phyloP scores from a whole-genome alignment of 208 protist species.

The Leishmania guyanensis region DNA sequence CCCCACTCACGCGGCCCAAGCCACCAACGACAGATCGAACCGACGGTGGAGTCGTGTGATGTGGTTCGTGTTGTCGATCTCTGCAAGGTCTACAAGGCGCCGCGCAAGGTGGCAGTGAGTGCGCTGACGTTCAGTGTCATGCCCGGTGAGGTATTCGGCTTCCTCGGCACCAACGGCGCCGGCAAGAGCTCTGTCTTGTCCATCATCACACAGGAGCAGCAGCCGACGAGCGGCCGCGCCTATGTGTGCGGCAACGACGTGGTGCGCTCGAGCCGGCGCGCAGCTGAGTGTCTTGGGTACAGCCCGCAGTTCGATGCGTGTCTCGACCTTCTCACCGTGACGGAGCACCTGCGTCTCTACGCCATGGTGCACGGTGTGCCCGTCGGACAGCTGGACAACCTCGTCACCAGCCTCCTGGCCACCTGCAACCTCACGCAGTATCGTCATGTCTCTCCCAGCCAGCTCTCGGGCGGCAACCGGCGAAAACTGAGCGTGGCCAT shows the following conservation, averaged over 20 bases:
- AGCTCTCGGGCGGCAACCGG: slow-evolving; percentile 75
- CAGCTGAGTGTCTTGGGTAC: slow-evolving; percentile 86
- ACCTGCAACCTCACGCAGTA: slow-evolving; percentile 42
- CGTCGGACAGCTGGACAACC: slow-evolving; percentile 12
- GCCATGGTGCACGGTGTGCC: slow-evolving; percentile 73
- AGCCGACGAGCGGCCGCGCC: slow-evolving; percentile 62
- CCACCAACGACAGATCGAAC: not conserved
- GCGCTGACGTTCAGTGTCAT: slow-evolving; percentile 68
- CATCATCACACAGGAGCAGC: slow-evolving; percentile 79
- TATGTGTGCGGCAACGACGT: slow-evolving; percentile 60
- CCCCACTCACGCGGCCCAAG: not conserved
- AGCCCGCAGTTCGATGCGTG: slow-evolving; percentile 96
- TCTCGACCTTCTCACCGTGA: slow-evolving; percentile 89
- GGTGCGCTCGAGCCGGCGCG: slow-evolving; percentile 36
- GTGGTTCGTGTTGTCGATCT: slow-evolving; percentile 50
- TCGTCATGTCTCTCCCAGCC: slow-evolving; percentile 29
- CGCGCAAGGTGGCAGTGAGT: slow-evolving; percentile 53
- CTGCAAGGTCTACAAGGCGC: slow-evolving; percentile 34
- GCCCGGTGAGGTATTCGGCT: slow-evolving; percentile 77
- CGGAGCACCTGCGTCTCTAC: slow-evolving; percentile 93
- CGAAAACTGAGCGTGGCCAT: slow-evolving; percentile 79
- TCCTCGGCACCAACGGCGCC: slow-evolving; percentile 88
- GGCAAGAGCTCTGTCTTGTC: slow-evolving; percentile 86
- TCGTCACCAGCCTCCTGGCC: slow-evolving; percentile 34
- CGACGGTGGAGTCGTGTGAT: slow-evolving; percentile 5